These are phyloP conservation scores for Dactylonectria macrodidyma DNA, from an alignment of 2,329 filamentous ascomycete species.

Conservation along the genomic window DNA sequence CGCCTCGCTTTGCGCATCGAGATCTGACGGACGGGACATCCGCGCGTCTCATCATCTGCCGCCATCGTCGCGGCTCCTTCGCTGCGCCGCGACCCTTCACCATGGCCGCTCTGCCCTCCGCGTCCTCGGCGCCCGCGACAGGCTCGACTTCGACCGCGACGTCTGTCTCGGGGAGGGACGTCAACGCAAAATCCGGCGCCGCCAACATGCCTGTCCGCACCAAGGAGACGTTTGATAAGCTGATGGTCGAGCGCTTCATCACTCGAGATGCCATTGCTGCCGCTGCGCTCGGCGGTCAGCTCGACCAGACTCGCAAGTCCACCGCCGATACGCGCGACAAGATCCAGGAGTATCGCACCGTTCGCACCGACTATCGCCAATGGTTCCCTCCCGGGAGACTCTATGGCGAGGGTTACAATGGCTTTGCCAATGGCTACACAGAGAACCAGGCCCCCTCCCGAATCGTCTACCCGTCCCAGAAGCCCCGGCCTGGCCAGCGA, in stretches of 20 bases:
- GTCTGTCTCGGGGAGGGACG: conserved; percentile 51
- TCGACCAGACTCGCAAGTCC: conserved; percentile 69
- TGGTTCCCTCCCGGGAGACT: conserved; percentile 71
- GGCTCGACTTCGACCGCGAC: conserved; percentile 52
- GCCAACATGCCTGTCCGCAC: conserved; percentile 62
- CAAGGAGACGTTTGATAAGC: conserved; percentile 68
- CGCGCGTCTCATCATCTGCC: conserved; percentile 34
- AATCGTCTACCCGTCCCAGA: conserved; percentile 85
- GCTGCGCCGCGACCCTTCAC: conserved; percentile 51
- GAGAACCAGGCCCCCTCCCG: conserved; percentile 77
- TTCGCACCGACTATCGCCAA: conserved; percentile 69
- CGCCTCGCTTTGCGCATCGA: conserved; percentile 37
- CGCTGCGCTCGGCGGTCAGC: conserved; percentile 65
- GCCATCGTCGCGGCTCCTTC: conserved; percentile 56
- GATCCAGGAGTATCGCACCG: conserved; percentile 77
- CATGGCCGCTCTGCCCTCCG: conserved; percentile 63
- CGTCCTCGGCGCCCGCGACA: conserved; percentile 51
- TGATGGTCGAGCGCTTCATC: conserved; percentile 69
- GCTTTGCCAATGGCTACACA: conserved; percentile 90
- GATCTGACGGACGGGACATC: conserved; percentile 7
- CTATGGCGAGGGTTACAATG: conserved; percentile 85
- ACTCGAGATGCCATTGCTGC: conserved; percentile 69
- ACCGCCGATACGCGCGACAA: conserved; percentile 76
- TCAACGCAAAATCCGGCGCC: conserved; percentile 37
- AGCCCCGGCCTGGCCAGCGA: conserved; percentile 82